phyloP scores from a whole-genome alignment of 139 green algal genomes.

The Auxenochlorella pyrenoidosa region DNA sequence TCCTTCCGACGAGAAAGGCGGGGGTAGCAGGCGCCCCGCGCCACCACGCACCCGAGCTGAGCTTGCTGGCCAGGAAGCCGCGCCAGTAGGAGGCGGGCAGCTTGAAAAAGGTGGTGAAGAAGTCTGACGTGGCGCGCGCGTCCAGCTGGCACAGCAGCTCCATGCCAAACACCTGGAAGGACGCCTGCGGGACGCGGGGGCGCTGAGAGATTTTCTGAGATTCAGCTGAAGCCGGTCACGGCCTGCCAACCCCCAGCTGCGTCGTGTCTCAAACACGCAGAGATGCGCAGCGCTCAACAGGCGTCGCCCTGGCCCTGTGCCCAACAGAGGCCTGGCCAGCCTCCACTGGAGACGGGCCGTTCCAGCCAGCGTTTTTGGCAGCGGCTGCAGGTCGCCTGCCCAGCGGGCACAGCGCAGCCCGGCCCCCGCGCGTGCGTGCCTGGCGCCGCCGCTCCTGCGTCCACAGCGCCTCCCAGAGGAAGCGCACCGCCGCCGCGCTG shows the following conservation, averaged over 20 bases:
- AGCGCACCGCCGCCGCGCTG: conserved; percentile 53
- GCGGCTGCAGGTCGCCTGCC: no score
- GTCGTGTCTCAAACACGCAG: no score
- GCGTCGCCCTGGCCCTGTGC: no score
- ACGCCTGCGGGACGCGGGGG: conserved; percentile 65
- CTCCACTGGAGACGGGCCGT: no score
- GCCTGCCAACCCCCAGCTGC: conserved; percentile 2
- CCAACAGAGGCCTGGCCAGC: no score
- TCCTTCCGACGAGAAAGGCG: background rate
- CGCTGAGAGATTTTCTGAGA: no score
- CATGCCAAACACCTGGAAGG: conserved; percentile 98
- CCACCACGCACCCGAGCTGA: conserved; percentile 62
- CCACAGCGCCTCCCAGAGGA: conserved; percentile 90
- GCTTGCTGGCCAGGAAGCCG: conserved; percentile 88
- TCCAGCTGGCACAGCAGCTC: conserved; percentile 81
- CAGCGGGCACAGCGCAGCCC: no score
- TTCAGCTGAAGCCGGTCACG: conserved; percentile 23
- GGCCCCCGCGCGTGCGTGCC: no score
- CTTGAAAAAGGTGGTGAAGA: conserved; percentile 95
- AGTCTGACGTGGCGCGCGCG: conserved; percentile 82
- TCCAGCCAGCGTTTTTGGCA: no score
- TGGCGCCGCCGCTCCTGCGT: conserved; percentile 81
- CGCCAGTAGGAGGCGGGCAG: conserved; percentile 84
- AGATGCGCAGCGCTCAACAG: no score
- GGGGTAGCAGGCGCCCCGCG: background rate